These are phyloP conservation scores for Clonostachys byssicola DNA, from an alignment of 2,329 filamentous ascomycete species.

Conservation along the genomic window DNA sequence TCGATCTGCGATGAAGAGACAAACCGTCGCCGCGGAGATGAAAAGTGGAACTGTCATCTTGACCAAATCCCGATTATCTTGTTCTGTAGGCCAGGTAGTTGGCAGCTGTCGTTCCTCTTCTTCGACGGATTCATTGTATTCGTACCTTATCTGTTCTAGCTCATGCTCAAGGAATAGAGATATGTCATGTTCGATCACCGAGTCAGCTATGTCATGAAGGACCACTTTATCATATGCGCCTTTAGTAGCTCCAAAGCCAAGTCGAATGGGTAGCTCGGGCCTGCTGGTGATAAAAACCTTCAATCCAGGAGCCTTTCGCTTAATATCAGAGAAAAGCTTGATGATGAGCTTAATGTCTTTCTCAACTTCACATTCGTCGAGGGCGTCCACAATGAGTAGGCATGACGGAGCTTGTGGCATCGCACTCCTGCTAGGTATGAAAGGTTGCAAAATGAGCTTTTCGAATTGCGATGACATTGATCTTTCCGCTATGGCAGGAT, in stretches of 20 bases:
- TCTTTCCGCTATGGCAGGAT: background rate
- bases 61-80: slow-evolving; percentile 8
- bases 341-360: background rate
- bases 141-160: slow-evolving; percentile 17
- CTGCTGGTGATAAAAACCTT: slow-evolving; percentile 32
- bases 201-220: slow-evolving; percentile 22
- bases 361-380: background rate
- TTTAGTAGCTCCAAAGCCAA: slow-evolving; percentile 21
- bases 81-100: slow-evolving; percentile 3
- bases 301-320: slow-evolving; percentile 4
- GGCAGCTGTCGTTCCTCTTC: slow-evolving; percentile 2
- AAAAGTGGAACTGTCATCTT: slow-evolving; percentile 20
- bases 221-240: slow-evolving; percentile 21
- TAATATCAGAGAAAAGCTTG: background rate
- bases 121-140: slow-evolving; percentile 8
- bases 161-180: slow-evolving; percentile 17
- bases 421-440: background rate
- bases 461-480: slow-evolving; percentile 6
- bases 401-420: background rate
- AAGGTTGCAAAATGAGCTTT: background rate
- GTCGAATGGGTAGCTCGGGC: slow-evolving; percentile 25
- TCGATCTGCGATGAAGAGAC: slow-evolving; percentile 5
- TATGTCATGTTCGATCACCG: slow-evolving; percentile 26
- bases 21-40: slow-evolving; percentile 21
- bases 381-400: background rate